These are phyloP conservation scores for Ensete ventricosum DNA, from an alignment of 176 grass and related monocot species.

Conservation along the genomic window DNA sequence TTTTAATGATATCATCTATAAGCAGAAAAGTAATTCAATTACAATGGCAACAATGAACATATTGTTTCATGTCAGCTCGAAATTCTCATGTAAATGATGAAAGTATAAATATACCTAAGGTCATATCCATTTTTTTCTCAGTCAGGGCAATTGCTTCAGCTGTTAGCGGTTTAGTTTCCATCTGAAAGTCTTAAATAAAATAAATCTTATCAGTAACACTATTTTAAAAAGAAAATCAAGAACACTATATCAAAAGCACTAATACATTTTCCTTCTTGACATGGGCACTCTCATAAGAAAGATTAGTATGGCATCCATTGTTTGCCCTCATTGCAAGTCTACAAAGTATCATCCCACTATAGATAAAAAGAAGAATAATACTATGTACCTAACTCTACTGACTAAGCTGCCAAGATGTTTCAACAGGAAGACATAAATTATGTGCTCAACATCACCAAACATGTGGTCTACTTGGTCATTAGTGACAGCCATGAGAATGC, in stretches of 20 bases:
- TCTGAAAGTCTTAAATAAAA: conserved; percentile 19
- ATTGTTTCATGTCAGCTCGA: background rate
- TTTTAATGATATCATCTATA: conserved; percentile 86
- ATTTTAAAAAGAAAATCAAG: background rate
- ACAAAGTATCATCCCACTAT: too few species aligned
- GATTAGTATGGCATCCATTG: too few species aligned
- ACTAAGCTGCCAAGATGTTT: too few species aligned
- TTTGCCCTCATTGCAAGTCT: too few species aligned
- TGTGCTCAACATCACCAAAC: too few species aligned
- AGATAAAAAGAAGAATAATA: too few species aligned
- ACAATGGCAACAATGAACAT: background rate
- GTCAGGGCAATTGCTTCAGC: conserved; percentile 69
- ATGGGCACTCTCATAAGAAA: background rate
- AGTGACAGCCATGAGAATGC: too few species aligned
- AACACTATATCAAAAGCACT: background rate
- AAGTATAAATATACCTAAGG: conserved; percentile 43
- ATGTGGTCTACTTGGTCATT: too few species aligned
- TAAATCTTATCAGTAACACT: background rate
- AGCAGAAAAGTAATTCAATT: conserved; percentile 3
- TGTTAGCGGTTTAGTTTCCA: conserved; percentile 46
- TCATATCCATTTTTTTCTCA: conserved; percentile 99
- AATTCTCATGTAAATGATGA: background rate
- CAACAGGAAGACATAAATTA: too few species aligned
- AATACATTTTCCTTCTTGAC: background rate
- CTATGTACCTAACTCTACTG: too few species aligned